These are phyloP conservation scores for Oryza rufipogon DNA, from an alignment of 176 grass and related monocot species.

Conservation along the genomic window DNA sequence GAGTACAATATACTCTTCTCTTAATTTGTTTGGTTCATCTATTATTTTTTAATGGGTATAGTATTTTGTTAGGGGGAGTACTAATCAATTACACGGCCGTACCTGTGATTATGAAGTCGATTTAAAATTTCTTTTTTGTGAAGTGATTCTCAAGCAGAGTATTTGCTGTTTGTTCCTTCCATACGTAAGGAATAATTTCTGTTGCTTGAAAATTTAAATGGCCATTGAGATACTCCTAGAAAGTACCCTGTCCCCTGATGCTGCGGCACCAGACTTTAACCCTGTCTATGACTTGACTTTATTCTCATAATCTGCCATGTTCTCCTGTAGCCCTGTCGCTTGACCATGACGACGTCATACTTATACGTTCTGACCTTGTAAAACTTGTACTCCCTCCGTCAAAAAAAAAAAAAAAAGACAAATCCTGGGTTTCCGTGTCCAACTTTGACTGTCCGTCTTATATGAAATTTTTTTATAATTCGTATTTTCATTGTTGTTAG, in stretches of 20 bases:
- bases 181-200: constrained; percentile 37
- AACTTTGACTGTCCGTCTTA: too few species aligned
- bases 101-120: neutral
- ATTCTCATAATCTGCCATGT: constrained; percentile 2
- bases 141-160: constrained; percentile 28
- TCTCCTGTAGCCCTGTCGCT: neutral
- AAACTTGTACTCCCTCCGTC: neutral
- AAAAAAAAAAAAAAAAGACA: too few species aligned
- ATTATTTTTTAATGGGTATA: too few species aligned
- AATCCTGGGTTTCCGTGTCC: too few species aligned
- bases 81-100: too few species aligned
- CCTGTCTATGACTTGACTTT: constrained; percentile 18
- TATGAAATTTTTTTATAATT: too few species aligned
- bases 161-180: neutral
- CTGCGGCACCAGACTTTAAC: constrained; percentile 21
- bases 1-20: too few species aligned
- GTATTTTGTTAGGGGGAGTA: too few species aligned
- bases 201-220: constrained; percentile 26
- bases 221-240: neutral
- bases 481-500: too few species aligned
- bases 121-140: neutral
- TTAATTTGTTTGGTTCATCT: too few species aligned
- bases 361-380: neutral
- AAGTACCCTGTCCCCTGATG: constrained; percentile 35
- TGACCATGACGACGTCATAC: neutral